Percentiles rank a stretch among this genome's conserved stretches.
phyloP scores from a whole-genome alignment of 208 protist genomes.

The Crithidia brevicula region DNA sequence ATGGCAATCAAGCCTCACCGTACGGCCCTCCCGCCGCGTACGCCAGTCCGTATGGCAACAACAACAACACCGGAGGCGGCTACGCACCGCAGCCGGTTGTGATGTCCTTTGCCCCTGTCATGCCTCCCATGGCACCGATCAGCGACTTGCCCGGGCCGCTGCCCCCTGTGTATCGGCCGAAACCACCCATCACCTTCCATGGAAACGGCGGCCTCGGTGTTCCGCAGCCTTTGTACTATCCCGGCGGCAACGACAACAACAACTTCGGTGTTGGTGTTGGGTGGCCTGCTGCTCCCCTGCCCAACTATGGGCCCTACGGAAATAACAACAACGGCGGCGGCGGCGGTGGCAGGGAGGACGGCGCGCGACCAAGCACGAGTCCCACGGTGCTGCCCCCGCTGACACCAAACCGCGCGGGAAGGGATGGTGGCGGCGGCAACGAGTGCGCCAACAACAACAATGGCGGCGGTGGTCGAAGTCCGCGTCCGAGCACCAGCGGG shows the following conservation, averaged over 20 bases:
- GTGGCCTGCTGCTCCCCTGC: conserved; percentile 6
- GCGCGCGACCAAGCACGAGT: conserved; percentile 16
- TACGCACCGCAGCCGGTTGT: conserved; percentile 24
- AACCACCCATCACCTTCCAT: conserved; percentile 50
- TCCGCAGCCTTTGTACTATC: conserved; percentile 12
- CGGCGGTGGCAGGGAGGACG: not conserved
- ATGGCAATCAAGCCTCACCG: conserved; percentile 17
- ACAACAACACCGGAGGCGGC: conserved; percentile 6
- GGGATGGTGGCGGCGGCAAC: not conserved
- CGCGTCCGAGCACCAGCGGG: conserved; percentile 17
- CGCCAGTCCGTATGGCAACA: conserved; percentile 6
- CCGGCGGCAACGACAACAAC: not conserved
- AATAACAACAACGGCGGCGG: conserved; percentile 16
- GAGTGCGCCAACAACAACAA: not conserved
- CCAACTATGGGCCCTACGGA: conserved; percentile 3
- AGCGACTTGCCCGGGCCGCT: conserved; percentile 38
- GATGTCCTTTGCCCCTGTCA: conserved; percentile 26
- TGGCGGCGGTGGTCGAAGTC: conserved; percentile 4
- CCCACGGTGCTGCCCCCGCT: conserved; percentile 20
- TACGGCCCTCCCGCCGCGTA: conserved; percentile 19
- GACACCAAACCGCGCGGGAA: not conserved
- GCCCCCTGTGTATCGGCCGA: conserved; percentile 42
- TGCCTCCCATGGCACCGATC: conserved; percentile 30
- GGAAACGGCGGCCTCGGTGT: not conserved
- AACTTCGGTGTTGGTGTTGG: too few relatives aligned